A percentile compares a stretch with the other conserved stretches of the same genome.
Evolutionary conservation across 2,329 filamentous ascomycete genomes (phyloP).

Genomic region (Calonectria leucothoes): DNA sequence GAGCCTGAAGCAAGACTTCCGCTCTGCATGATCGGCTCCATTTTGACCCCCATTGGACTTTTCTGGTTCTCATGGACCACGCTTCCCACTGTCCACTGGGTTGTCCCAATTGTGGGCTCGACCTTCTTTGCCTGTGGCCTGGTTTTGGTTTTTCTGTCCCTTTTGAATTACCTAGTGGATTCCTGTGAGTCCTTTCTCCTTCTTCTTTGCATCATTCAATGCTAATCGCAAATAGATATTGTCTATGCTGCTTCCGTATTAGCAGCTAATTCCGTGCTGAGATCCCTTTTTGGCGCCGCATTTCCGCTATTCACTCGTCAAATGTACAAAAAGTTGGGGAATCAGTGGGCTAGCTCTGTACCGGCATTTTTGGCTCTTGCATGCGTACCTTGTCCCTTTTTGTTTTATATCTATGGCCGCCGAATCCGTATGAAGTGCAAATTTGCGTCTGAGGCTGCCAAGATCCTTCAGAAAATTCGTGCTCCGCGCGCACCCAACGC

Average conservation of each 20-base stretch:
- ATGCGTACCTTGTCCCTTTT: constrained; percentile 6
- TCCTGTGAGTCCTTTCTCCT: constrained; percentile 37
- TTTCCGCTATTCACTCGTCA: constrained; percentile 73
- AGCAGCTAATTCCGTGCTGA: constrained; percentile 74
- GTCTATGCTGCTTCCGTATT: constrained; percentile 78
- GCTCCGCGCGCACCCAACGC: not conserved
- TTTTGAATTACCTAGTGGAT: constrained; percentile 68
- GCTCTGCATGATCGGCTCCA: constrained; percentile 64
- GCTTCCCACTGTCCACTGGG: constrained; percentile 59
- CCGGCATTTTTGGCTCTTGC: constrained; percentile 10
- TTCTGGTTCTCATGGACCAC: constrained; percentile 71
- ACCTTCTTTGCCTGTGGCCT: constrained; percentile 49
- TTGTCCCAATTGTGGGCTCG: constrained; percentile 54
- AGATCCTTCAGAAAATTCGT: not conserved
- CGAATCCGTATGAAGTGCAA: constrained; percentile 3
- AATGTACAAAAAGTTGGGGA: constrained; percentile 9
- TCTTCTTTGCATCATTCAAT: too few species aligned
- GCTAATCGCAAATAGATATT: constrained; percentile 52
- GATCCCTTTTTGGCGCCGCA: constrained; percentile 73
- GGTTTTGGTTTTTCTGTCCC: constrained; percentile 65
- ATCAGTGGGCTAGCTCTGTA: constrained; percentile 6
- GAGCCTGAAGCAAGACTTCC: constrained; percentile 66
- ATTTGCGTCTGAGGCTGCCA: not conserved
- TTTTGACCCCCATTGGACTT: constrained; percentile 64
- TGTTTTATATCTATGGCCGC: not conserved